Evolutionary conservation across 2,329 filamentous ascomycete genomes (phyloP).

Genomic region (Colletotrichum australisinense): DNA sequence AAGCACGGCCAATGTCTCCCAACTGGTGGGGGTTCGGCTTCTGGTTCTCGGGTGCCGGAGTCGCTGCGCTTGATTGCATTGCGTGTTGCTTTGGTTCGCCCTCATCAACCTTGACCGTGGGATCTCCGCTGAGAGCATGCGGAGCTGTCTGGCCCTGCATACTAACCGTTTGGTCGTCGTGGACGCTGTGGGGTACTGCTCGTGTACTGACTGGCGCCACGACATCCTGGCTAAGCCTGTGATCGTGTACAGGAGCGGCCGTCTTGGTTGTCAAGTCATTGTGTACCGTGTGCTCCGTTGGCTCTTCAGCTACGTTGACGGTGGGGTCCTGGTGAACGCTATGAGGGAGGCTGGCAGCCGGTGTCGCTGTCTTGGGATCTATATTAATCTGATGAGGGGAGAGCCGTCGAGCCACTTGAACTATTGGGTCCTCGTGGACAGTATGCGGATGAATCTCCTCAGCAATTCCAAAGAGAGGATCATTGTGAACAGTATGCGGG

Average conservation of each 20-base stretch:
- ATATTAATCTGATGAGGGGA: slow-evolving; percentile 13
- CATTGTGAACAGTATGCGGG: slow-evolving; percentile 14
- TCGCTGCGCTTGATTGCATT: not conserved
- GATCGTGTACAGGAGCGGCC: slow-evolving; percentile 1
- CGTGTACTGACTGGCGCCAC: not conserved
- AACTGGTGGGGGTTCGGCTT: not conserved
- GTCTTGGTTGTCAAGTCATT: not conserved
- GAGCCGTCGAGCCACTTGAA: not conserved
- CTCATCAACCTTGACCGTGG: not conserved
- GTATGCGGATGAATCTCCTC: slow-evolving; percentile 17
- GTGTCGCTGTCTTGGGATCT: not conserved
- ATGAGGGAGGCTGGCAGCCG: not conserved
- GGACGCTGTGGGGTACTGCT: not conserved
- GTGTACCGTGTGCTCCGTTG: slow-evolving; percentile 11
- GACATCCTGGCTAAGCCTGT: slow-evolving; percentile 20
- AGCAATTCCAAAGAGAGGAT: slow-evolving; percentile 18
- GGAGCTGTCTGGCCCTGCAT: not conserved
- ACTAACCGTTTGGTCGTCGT: slow-evolving; percentile 11
- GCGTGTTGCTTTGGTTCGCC: slow-evolving; percentile 2
- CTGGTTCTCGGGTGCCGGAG: not conserved
- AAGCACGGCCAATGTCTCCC: not conserved
- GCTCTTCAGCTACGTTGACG: not conserved
- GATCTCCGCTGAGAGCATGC: not conserved
- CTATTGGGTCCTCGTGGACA: slow-evolving; percentile 17
- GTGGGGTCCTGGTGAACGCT: slow-evolving; percentile 7